A percentile compares a stretch with the other conserved stretches of the same genome.
Conservation (phyloP, 306 rosid genomes). For the Casuarina glauca region DNA sequence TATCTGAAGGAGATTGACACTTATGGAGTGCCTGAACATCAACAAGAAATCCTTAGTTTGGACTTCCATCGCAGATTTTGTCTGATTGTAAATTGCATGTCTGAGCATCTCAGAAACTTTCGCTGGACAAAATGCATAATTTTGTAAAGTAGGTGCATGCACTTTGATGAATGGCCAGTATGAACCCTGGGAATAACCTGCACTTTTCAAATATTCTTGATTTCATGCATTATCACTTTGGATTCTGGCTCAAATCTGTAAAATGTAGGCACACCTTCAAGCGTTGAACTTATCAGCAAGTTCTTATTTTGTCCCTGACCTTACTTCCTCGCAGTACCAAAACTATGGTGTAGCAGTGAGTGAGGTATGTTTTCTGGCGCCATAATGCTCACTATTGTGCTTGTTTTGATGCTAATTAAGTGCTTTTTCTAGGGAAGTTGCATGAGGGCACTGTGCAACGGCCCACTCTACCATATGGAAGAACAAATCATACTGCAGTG, state of each 20-base stretch:
- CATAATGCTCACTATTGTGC: background rate
- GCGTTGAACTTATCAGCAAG: constrained; percentile 74
- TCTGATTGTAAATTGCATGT: background rate
- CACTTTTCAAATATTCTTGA: background rate
- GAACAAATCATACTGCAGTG: constrained; percentile 6
- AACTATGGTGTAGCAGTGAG: constrained; percentile 91
- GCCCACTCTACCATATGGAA: constrained; percentile 8
- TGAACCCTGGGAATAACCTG: background rate
- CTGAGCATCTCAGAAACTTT: too few relatives aligned
- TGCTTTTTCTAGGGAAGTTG: constrained; percentile 15
- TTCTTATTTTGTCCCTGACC: constrained; percentile 52
- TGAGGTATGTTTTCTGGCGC: constrained; percentile 51
- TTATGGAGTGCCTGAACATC: too few relatives aligned
- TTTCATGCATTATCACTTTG: background rate
- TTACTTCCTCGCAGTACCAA: constrained; percentile 46
- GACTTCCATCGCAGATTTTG: background rate
- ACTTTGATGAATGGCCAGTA: background rate
- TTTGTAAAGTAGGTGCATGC: background rate
- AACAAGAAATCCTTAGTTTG: background rate
- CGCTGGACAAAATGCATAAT: background rate
- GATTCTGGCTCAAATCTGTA: constrained; percentile 17
- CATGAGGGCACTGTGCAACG: background rate
- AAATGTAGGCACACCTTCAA: constrained; percentile 64
- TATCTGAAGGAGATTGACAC: too few relatives aligned
- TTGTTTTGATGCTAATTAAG: constrained; percentile 16